Evolutionary conservation across 1,284 basidiomycete genomes (phyloP), one percentile per base, ranked within the genome.

Genomic region (Ustilago vetiveriae): DNA sequence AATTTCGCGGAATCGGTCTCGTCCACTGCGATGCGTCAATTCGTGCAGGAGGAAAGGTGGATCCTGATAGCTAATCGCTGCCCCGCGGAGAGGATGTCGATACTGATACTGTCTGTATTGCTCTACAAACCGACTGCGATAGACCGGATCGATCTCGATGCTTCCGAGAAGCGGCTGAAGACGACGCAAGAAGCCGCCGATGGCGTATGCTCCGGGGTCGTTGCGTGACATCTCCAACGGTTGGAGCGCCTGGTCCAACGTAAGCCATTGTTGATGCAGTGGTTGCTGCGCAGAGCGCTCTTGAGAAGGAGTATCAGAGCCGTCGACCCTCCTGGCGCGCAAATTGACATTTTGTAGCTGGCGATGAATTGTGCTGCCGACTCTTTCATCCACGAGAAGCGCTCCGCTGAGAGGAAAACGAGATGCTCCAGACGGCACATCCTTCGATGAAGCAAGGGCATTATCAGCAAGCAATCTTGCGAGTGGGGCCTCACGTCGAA

Each of bases 401-500:
- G 27, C 27, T 29, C 27, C n/a, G n/a, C n/a, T n/a, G n/a, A n/a
- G n/a, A n/a, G n/a, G n/a, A n/a, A n/a, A n/a, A n/a, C n/a, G n/a
- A n/a, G n/a, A n/a, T n/a, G n/a, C n/a, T n/a, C n/a, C n/a, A n/a
- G n/a, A n/a, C n/a, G n/a, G n/a, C n/a, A n/a, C n/a, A n/a, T n/a
- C n/a, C n/a, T n/a, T n/a, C n/a, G n/a, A n/a, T n/a, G n/a, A n/a
- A n/a, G n/a, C n/a, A n/a, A n/a, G n/a, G n/a, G n/a, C n/a, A n/a
- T n/a, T n/a, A n/a, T n/a, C n/a, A n/a, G n/a, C n/a, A n/a, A n/a
- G n/a, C n/a, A n/a, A n/a, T n/a, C n/a, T n/a, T n/a, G n/a, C n/a
- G n/a, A n/a, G n/a, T n/a, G n/a, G n/a, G n/a, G n/a, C n/a, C n/a
- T 33, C 50, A 6, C 57, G 50, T 32, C 43, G 50, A 33, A 35